Evolutionary conservation across 164 flowering plant species (phyloP), one percentile per base, ranked within the genome.

Genomic region (Tinospora cordifolia): DNA sequence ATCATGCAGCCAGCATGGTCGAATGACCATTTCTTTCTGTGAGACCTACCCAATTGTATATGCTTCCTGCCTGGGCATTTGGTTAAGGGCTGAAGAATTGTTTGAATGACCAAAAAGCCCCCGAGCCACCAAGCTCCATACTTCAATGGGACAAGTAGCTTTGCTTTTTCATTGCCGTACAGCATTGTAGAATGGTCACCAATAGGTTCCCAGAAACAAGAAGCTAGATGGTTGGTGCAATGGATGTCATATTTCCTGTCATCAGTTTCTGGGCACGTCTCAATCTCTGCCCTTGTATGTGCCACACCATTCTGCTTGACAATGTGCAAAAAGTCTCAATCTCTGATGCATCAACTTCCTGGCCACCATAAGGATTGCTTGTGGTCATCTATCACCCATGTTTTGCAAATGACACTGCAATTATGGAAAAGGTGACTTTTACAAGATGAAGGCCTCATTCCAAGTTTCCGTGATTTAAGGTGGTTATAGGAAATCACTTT

Each of bases 401-500:
- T 4, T 51, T 51, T n/a, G 21, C 22, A 22, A 51, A 17, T n/a
- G 17, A 6, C 59, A n/a, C 8, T 51, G 59, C 22, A n/a, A 51
- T 51, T n/a, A 47, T 59, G 46, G 66, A 66, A 66, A 60, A 68
- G 24, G 26, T 51, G 62, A 22, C 62, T 54, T 41, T 41, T 19
- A 27, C 40, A 3, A 27, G 62, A 21, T 63, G 3, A 38, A 0
- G 19, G 19, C 34, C 34, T 34, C 17, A 13, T 4, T n/a, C 11
- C 14, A 24, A 4, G 63, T 13, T 60, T 12, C 63, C 63, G 10
- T 51, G 58, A 44, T 19, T 58, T 22, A 40, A 17, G 11, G 41
- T 13, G 15, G 24, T 24, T 14, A 41, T 8, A 41, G 12, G 46
- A 41, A 41, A 41, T 41, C 9, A 47, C 46, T 30, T 40, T 65